Evolutionary conservation across 2,329 filamentous ascomycete species (phyloP), one percentile per base, ranked within the genome.

Genomic region (Aspergillus ochraceoroseus): DNA sequence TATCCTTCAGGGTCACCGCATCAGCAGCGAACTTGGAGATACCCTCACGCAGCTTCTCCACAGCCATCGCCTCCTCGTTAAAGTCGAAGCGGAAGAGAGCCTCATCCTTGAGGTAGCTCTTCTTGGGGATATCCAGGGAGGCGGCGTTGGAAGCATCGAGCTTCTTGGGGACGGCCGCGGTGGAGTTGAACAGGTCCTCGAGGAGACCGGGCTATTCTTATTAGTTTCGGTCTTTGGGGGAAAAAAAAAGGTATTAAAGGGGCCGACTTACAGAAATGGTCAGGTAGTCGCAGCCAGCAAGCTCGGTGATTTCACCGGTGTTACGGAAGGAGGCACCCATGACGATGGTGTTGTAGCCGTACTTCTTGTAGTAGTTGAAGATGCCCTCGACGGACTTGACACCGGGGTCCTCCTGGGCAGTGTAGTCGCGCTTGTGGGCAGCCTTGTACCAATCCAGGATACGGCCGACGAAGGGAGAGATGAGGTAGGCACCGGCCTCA

Each of bases 281-380:
- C 61, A 98, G 77, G 79, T 98, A 98, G 72, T 98, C 92, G 68
- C 89, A 95, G 65, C 92, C 92, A 66, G 90, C 90, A 49, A 98
- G 81, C 78, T 98, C 92, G 32, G 87, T 96, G 71, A 98, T 94
- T 77, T 98, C 92, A 63, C 92, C 92, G 51, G 75, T 75, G 77
- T 85, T 96, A 68, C 92, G 83, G 87, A 98, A 98, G 27, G 89
- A 95, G 57, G 92, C 92, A 64, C 92, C 92, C 92, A 98, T 98
- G 72, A 98, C 92, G 60, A 96, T 95, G 70, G 92, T 98, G 62
- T 94, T 95, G 83, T 98, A 95, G 70, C 85, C 87, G 70, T 75
- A 87, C 80, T 96, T 96, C 87, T 98, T 98, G 85, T 98, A 98
- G 86, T 98, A 98, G 81, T 98, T 92, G 82, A 84, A 98, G 76